Evolutionary conservation across 768 basidiomycete species (phyloP), one percentile per base, ranked within the genome.

Genomic region (Ephemerocybe angulata): DNA sequence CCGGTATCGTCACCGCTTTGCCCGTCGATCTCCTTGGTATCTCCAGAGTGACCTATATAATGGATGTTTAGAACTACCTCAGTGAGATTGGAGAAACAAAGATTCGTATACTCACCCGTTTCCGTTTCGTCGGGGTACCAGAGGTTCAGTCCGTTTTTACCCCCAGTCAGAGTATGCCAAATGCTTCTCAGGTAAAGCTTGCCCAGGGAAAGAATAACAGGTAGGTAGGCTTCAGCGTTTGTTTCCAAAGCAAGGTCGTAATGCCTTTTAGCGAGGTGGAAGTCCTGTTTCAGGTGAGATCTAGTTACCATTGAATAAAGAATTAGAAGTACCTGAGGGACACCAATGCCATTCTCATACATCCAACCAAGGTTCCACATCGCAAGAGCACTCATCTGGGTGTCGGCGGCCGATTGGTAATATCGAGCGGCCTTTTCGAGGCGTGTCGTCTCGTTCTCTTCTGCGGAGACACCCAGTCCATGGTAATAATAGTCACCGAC

Each of bases 291-390:
- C 29, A 43, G 27, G 40, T 42, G 29, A 62, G 27, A 53, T 27
- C 28, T 15, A 37, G 12, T 29, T 12, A 30, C 30, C 10, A 41
- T 22, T 38, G 2, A 40, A 8, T 29, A 13, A 27, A n/a, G 22
- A 41, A 49, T 33, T 19, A 27, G 33, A 28, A 44, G 58, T 58
- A 90, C 92, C 78, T 90, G 88, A 24, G 89, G 84, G 0, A 98
- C 91, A 2, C 97, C 97, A 21, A 90, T 68, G 0, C 97, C 97
- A 62, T 93, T 92, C 72, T 98, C 96, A 68, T 98, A 98, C 97
- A 98, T 98, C 91, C 92, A 98, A 1, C 96, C 97, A 11, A 98
- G 73, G 65, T 98, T 97, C 93, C 93, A 98, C 86, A 97, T 92
- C 1, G 97, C 94, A 59, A 98, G 76, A 1, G 97, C 93, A 61